A percentile compares a stretch with the other conserved stretches of the same genome.
These are phyloP conservation scores for Plasmodium berghei DNA, from an alignment of 169 alveolate species.

Conservation along the genomic window DNA sequence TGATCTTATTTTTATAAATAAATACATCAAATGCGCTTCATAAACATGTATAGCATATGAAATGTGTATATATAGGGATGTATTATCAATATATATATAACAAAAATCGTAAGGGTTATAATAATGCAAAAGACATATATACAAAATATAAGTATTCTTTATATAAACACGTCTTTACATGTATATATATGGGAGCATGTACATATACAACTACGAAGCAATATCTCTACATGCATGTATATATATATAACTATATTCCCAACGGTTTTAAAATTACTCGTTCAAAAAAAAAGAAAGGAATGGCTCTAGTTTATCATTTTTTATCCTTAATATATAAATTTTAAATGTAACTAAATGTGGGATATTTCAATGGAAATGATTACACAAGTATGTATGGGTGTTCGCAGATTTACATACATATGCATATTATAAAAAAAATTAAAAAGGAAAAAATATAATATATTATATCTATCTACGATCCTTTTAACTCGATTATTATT, in stretches of 20 bases:
- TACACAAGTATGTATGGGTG: not conserved
- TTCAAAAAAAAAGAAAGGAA: conserved; percentile 3
- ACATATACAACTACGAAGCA: not conserved
- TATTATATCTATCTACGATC: not conserved
- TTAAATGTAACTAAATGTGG: conserved; percentile 11
- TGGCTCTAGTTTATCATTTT: conserved; percentile 10
- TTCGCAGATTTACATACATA: not conserved
- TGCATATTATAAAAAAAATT: not conserved
- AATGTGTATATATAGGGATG: not conserved
- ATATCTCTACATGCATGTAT: conserved; percentile 5
- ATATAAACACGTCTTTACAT: not conserved
- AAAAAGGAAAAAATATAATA: not conserved
- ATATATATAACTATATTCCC: not conserved
- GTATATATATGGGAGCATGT: conserved; percentile 6
- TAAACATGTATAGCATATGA: not conserved
- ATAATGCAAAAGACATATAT: too few species aligned
- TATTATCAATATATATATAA: not conserved
- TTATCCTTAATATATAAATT: not conserved
- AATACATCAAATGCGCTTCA: conserved; percentile 14
- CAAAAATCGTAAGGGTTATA: too few species aligned
- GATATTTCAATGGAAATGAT: not conserved
- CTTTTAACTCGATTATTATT: not conserved
- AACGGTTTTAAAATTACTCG: conserved; percentile 21
- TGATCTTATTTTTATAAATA: conserved; percentile 41
- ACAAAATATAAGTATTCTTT: too few species aligned